A percentile compares a stretch with the other conserved stretches of the same genome.
Evolutionary conservation across 2,329 filamentous ascomycete species (phyloP).

Genomic region (Xylariomycetidae sp.): DNA sequence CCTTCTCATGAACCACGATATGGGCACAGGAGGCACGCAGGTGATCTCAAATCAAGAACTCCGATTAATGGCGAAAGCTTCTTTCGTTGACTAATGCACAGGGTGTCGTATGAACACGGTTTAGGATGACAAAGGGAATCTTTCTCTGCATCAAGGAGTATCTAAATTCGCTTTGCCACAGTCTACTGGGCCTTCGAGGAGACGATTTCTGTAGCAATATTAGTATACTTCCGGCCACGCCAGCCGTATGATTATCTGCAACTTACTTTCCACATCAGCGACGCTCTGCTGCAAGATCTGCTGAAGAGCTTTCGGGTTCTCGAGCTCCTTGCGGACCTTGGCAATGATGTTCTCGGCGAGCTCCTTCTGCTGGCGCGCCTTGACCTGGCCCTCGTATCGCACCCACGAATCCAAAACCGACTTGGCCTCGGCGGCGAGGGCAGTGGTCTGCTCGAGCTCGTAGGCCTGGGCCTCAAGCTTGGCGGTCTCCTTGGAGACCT

Average conservation of each 20-base stretch:
- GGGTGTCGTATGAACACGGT: conserved; percentile 50
- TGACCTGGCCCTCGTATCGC: conserved; percentile 96
- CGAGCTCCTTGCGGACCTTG: conserved; percentile 98
- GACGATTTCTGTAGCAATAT: conserved; percentile 48
- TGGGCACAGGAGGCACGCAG: too few relatives aligned
- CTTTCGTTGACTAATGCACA: conserved; percentile 55
- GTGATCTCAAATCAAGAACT: too few relatives aligned
- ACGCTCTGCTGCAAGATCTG: conserved; percentile 98
- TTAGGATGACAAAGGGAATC: conserved; percentile 47
- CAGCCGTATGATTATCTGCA: not conserved
- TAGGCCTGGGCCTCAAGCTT: conserved; percentile 91
- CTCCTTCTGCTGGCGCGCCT: conserved; percentile 97
- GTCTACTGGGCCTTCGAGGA: conserved; percentile 59
- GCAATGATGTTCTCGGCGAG: conserved; percentile 86
- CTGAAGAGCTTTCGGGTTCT: conserved; percentile 95
- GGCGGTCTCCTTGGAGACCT: conserved; percentile 99
- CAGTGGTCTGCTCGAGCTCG: conserved; percentile 95
- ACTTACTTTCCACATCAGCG: conserved; percentile 86
- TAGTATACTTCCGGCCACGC: conserved; percentile 21
- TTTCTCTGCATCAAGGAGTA: conserved; percentile 25
- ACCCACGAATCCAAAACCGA: conserved; percentile 96
- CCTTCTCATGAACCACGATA: too few relatives aligned
- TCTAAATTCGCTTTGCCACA: conserved; percentile 23
- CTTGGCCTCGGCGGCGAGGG: conserved; percentile 90
- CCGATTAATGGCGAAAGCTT: conserved; percentile 17